Conservation (phyloP, 352 stramenopile species). For the Pythium scleroteichum region DNA sequence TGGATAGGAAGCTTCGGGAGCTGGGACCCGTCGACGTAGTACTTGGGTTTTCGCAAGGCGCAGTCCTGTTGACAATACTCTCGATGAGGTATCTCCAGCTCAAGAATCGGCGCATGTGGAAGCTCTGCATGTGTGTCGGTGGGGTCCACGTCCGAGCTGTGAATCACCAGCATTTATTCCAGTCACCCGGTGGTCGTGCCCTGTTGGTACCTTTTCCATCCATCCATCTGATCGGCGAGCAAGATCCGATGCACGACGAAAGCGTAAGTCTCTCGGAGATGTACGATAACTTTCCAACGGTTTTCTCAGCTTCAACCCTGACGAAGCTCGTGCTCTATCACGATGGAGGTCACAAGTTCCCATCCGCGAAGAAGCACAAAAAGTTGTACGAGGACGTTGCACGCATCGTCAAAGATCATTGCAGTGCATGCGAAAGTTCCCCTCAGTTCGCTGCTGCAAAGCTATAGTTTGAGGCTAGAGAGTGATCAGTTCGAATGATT, state of each 20-base stretch:
- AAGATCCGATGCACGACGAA: slow-evolving; percentile 39
- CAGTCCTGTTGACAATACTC: slow-evolving; percentile 60
- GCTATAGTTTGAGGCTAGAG: background rate
- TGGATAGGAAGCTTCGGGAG: slow-evolving; percentile 55
- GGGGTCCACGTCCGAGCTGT: slow-evolving; percentile 40
- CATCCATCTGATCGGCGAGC: slow-evolving; percentile 49
- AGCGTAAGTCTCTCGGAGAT: slow-evolving; percentile 33
- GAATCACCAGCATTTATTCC: slow-evolving; percentile 43
- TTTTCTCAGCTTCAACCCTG: slow-evolving; percentile 17
- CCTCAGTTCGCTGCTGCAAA: slow-evolving; percentile 3
- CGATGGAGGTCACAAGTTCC: slow-evolving; percentile 63
- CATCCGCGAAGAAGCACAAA: slow-evolving; percentile 47
- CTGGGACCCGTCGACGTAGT: slow-evolving; percentile 77
- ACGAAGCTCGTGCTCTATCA: slow-evolving; percentile 39
- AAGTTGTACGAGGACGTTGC: slow-evolving; percentile 33
- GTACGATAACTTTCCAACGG: slow-evolving; percentile 33
- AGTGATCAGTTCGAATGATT: background rate
- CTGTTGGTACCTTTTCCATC: slow-evolving; percentile 35
- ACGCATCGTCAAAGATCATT: slow-evolving; percentile 27
- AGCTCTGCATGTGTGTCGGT: slow-evolving; percentile 45
- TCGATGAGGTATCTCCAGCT: slow-evolving; percentile 59
- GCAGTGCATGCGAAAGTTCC: slow-evolving; percentile 10
- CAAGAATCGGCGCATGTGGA: slow-evolving; percentile 36
- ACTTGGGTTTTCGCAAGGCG: slow-evolving; percentile 79
- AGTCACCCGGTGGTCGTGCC: slow-evolving; percentile 25